Percentiles rank a stretch among this genome's conserved stretches.
These are phyloP conservation scores for Botrytis porri DNA, from an alignment of 2,329 filamentous ascomycete species.

Conservation along the genomic window DNA sequence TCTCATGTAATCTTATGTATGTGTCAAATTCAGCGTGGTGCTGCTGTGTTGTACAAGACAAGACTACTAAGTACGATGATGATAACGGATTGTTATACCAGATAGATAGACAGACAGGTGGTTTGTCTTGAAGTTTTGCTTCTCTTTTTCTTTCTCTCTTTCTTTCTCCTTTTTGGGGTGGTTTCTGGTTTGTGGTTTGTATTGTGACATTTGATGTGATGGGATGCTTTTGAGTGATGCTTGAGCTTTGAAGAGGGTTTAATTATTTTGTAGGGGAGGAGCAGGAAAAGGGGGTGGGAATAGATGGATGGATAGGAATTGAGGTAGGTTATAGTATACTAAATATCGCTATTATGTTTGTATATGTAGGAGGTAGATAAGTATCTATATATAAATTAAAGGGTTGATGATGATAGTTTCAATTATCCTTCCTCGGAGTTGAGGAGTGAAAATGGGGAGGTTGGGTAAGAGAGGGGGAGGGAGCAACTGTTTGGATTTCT, in stretches of 20 bases:
- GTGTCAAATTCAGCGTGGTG: too few relatives aligned
- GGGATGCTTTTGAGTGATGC: accelerated
- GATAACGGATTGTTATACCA: neutral
- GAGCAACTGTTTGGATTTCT: neutral
- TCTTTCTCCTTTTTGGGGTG: neutral
- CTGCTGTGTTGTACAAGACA: too few relatives aligned
- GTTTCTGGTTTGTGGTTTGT: neutral
- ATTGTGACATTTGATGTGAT: too few relatives aligned
- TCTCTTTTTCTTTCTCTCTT: neutral
- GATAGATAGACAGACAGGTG: neutral
- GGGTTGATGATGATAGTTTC: neutral
- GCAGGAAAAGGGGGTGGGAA: too few relatives aligned
- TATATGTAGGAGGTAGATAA: neutral
- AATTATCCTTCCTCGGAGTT: neutral
- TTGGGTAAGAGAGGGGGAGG: neutral
- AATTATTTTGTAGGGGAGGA: too few relatives aligned
- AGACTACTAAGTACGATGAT: neutral
- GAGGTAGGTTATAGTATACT: neutral
- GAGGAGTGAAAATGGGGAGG: neutral
- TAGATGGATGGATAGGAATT: neutral
- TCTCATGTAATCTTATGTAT: too few relatives aligned
- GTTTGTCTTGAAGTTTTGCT: neutral
- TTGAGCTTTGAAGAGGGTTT: neutral
- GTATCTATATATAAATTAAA: too few relatives aligned
- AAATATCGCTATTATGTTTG: too few relatives aligned